Evolutionary conservation across 2,329 filamentous ascomycete genomes (phyloP), one percentile per base, ranked within the genome.

Genomic region (Falciphora oryzae): DNA sequence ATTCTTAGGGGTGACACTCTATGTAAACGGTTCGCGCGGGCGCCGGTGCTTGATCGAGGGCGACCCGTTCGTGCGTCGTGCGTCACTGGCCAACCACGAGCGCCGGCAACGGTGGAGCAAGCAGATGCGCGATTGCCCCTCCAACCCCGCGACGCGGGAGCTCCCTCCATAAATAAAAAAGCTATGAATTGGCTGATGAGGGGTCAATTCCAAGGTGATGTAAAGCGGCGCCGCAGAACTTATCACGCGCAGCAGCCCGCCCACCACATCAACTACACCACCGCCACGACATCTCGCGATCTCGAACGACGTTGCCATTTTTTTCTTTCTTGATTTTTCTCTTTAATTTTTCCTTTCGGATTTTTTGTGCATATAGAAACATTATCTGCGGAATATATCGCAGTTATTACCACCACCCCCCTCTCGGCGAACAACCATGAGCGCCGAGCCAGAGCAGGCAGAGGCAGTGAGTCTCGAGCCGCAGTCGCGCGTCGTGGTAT

Each of bases 391-490:
- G 56, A n/a, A 25, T 27, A 14, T 8, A 27, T 27, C 56, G 11
- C 4, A 25, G n/a, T 18, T 10, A 63, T 57, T 50, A 25, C 25
- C 35, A 44, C 25, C n/a, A 27, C 13, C 28, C 11, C 3, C 7
- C 25, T 53, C 25, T 53, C 44, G 22, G 7, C 44, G 7, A 53
- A 25, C 16, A 61, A 22, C 2, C 8, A 62, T 28, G 11, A 63
- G 58, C 56, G 57, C 62, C 31, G 62, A 63, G 25, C 56, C n/a
- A 59, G 62, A 63, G 35, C 62, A 63, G 22, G 29, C 62, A n/a
- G 62, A 63, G 57, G 61, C 61, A 16, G 62, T 32, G 57, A 57
- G 56, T 16, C 58, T 57, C 57, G 62, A 63, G 35, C 62, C 62
- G 16, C 62, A 63, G 35, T 18, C 56, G 14, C 62, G 62, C 18